A percentile compares a stretch with the other conserved stretches of the same genome.
phyloP scores from a whole-genome alignment of 192 early-diverging fungal genomes.

The Backusella australiensis region DNA sequence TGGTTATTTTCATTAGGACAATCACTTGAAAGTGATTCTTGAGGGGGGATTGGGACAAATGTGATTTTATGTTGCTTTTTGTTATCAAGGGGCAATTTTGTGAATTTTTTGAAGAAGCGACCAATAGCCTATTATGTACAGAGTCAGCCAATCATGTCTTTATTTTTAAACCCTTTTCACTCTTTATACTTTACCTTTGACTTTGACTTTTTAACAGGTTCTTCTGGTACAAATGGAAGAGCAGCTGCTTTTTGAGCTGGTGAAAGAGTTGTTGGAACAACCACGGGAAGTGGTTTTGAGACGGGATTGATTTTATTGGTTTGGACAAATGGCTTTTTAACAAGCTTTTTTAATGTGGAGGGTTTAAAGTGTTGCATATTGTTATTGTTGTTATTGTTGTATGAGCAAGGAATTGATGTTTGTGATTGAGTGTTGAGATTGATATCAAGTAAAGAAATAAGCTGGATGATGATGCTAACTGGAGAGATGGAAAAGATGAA shows the following conservation, averaged over 20 bases:
- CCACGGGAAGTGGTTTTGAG: neutral
- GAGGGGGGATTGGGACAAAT: neutral
- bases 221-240: slow-evolving; percentile 1
- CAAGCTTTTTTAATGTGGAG: neutral
- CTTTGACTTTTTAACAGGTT: neutral
- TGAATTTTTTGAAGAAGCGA: slow-evolving; percentile 8
- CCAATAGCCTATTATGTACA: neutral
- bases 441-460: neutral
- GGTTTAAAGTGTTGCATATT: neutral
- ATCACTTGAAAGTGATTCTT: slow-evolving; percentile 1
- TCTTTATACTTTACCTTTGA: neutral
- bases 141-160: neutral
- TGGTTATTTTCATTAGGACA: neutral
- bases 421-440: neutral
- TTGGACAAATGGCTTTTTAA: neutral
- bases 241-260: slow-evolving; percentile 3
- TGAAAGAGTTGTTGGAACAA: neutral
- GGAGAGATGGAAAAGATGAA: neutral
- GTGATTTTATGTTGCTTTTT: slow-evolving; percentile 4
- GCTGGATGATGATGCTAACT: neutral
- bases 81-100: neutral
- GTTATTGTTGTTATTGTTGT: neutral
- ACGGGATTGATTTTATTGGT: neutral
- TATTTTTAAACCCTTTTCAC: neutral
- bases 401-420: slow-evolving; percentile 3